Evolutionary conservation across 495 filamentous ascomycete genomes (phyloP).

Genomic region (Antarctomyces pellizariae): DNA sequence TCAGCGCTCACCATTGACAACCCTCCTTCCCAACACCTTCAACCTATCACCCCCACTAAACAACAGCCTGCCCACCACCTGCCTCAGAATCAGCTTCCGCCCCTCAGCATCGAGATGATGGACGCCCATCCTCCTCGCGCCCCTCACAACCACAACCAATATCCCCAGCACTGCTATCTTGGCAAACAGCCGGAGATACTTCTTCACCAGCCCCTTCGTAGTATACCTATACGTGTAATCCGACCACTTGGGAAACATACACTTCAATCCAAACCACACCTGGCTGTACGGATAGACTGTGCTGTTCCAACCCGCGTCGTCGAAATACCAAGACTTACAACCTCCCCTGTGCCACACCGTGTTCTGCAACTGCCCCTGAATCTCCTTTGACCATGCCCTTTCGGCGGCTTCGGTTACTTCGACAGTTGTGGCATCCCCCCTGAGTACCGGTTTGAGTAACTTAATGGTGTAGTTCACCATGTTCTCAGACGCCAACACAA

Average conservation of each 20-base stretch:
- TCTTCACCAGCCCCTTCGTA: conserved; percentile 17
- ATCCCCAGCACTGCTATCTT: too few species aligned
- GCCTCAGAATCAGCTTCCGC: too few species aligned
- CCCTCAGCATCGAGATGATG: too few species aligned
- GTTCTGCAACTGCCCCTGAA: conserved; percentile 27
- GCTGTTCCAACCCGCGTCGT: conserved; percentile 32
- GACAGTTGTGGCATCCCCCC: conserved; percentile 17
- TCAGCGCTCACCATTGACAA: too few species aligned
- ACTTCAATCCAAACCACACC: conserved; percentile 22
- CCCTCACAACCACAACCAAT: too few species aligned
- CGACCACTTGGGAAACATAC: conserved; percentile 30
- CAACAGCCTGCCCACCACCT: too few species aligned
- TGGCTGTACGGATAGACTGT: conserved; percentile 34
- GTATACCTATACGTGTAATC: conserved; percentile 32
- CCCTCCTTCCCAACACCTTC: too few species aligned
- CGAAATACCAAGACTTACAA: conserved; percentile 34
- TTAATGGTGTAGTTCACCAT: conserved; percentile 28
- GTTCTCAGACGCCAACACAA: conserved; percentile 36
- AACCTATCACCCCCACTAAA: too few species aligned
- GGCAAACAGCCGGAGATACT: too few species aligned
- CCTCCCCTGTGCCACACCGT: conserved; percentile 28
- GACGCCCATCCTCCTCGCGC: too few species aligned
- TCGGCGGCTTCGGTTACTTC: conserved; percentile 27
- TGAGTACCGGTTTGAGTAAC: conserved; percentile 25
- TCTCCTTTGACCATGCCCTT: conserved; percentile 24